Base-by-base conservation (phyloP, 176 grass and related monocot genomes). In the Aegilops longissima region DNA sequence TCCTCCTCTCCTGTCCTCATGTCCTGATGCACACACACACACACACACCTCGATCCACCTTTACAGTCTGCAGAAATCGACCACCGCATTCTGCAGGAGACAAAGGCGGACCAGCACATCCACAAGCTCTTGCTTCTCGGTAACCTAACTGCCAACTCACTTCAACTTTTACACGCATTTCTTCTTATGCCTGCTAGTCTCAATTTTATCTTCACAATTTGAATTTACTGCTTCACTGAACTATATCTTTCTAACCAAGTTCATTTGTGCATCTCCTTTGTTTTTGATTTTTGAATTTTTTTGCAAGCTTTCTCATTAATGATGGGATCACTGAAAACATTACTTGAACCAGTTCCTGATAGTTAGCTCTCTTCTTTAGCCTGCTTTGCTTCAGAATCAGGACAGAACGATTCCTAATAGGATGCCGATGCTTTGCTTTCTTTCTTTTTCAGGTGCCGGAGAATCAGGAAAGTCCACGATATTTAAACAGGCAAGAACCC, bases 391-490 rank as follows among this genome's bases (percentile, higher is more conserved):
- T 14, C 47, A 51, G 47, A 14, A 5, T 51, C 47, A 16, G 47
- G 47, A 51, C 14, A 5, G 1, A 51, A 0, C 13, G 13, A 42
- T 72, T 42, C 36, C 70, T 42, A n/a, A 72, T 42, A 72, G 39
- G 8, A 39, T 39, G 69, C 4, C 4, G 9, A 40, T n/a, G 68
- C 20, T 70, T 71, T n/a, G 68, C 20, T 70, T 71, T 70, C 20
- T 70, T 23, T 70, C 8, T 71, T 71, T 71, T 39, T 40, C 39
- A 71, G 68, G 68, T 71, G 68, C 96, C 27, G 96, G 96, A 34
- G 96, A 98, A 93, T 98, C 96, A 0, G 96, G 93, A 35, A 98
- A 98, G 86, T 96, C 96, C 76, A 98, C 96, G 70, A 98, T 98
- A 71, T 98, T 98, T 94, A 98, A 98, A 73, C 96, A 98, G 90